Evolutionary conservation across 805 yeast genomes (phyloP).

Genomic region (Candida ipomoeae): DNA sequence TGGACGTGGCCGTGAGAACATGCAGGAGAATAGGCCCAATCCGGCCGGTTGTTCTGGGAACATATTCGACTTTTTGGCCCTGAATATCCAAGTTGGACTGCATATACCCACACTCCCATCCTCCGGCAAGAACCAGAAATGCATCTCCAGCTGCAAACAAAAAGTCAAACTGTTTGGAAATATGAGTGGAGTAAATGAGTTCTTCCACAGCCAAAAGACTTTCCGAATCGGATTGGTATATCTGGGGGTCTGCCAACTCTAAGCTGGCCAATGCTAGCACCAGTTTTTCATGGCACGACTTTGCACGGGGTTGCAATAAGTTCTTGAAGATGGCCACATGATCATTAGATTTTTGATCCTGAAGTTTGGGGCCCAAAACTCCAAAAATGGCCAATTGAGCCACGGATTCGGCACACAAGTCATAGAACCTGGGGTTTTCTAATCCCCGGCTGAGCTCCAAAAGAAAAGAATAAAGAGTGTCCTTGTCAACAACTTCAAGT

Average conservation of each 20-base stretch:
- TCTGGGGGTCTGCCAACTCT: constrained; percentile 34
- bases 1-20: constrained; percentile 50
- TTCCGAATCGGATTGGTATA: constrained; percentile 10
- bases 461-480: constrained; percentile 11
- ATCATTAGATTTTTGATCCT: constrained; percentile 8
- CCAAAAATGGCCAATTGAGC: constrained; percentile 47
- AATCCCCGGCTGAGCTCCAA: constrained; percentile 13
- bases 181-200: constrained; percentile 52
- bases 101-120: constrained; percentile 66
- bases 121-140: constrained; percentile 61
- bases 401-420: constrained; percentile 34
- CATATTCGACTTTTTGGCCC: constrained; percentile 21
- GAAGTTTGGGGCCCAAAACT: constrained; percentile 35
- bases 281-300: constrained; percentile 57
- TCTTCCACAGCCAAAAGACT: constrained; percentile 36
- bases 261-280: constrained; percentile 54
- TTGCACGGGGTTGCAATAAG: constrained; percentile 38
- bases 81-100: constrained; percentile 52
- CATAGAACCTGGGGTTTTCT: constrained; percentile 21
- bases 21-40: constrained; percentile 38
- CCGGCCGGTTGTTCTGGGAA: constrained; percentile 20
- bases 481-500: not conserved
- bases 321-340: constrained; percentile 19
- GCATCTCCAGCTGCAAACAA: constrained; percentile 85
- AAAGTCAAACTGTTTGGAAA: constrained; percentile 69